A percentile compares a stretch with the other conserved stretches of the same genome.
phyloP scores from a whole-genome alignment of 2,329 filamentous ascomycete genomes.

The Arthrobotrys conoides region DNA sequence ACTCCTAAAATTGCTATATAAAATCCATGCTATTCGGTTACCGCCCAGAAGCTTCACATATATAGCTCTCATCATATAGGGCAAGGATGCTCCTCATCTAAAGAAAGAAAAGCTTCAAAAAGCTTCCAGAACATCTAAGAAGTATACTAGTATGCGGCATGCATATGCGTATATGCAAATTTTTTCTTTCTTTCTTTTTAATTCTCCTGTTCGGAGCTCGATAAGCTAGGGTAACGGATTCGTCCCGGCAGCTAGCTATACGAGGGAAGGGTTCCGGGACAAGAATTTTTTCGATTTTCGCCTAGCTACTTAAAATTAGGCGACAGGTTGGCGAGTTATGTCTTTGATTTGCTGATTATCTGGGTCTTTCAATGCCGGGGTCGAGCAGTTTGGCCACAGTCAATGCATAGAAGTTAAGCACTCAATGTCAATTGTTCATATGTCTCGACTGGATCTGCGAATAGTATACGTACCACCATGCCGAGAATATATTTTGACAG shows the following conservation, averaged over 20 bases:
- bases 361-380: not conserved
- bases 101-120: slow-evolving; percentile 19
- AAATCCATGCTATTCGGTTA: slow-evolving; percentile 13
- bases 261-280: slow-evolving; percentile 25
- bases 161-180: slow-evolving; percentile 25
- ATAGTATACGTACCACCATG: not conserved
- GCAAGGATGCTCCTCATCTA: slow-evolving; percentile 22
- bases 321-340: slow-evolving; percentile 23
- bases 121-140: slow-evolving; percentile 46
- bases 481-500: not conserved
- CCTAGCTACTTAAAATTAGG: slow-evolving; percentile 34
- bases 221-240: slow-evolving; percentile 27
- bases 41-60: slow-evolving; percentile 35
- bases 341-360: slow-evolving; percentile 23
- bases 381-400: not conserved
- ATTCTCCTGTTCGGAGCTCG: slow-evolving; percentile 18
- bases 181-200: slow-evolving; percentile 13
- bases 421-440: not conserved
- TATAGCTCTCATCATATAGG: slow-evolving; percentile 57
- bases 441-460: not conserved
- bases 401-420: not conserved
- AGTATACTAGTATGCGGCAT: slow-evolving; percentile 15
- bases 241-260: slow-evolving; percentile 16
- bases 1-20: slow-evolving; percentile 1
- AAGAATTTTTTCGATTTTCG: slow-evolving; percentile 47